Conservation (phyloP, 2,329 filamentous ascomycete species). For the Stachybotrys elegans region DNA sequence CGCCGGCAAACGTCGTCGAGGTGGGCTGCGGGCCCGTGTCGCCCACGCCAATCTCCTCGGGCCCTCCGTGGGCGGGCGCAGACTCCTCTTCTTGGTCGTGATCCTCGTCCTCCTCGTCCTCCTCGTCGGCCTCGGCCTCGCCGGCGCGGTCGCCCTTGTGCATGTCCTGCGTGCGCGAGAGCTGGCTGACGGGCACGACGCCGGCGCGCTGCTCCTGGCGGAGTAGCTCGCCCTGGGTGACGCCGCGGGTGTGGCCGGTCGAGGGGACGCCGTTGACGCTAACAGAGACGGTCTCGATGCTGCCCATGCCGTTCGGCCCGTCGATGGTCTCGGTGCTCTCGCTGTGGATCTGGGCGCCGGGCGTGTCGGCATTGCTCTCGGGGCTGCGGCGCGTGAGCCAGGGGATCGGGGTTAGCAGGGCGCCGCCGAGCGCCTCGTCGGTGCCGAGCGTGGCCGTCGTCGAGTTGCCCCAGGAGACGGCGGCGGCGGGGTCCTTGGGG, state of each 20-base stretch:
- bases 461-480: conserved; percentile 42
- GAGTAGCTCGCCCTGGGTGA: conserved; percentile 79
- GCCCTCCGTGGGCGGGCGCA: conserved; percentile 76
- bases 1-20: conserved; percentile 32
- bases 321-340: conserved; percentile 78
- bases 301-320: conserved; percentile 71
- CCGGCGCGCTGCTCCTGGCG: conserved; percentile 83
- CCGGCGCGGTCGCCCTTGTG: conserved; percentile 19
- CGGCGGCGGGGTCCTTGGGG: conserved; percentile 28
- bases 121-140: conserved; percentile 15
- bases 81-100: conserved; percentile 52
- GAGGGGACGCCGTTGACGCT: conserved; percentile 65
- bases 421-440: conserved; percentile 85
- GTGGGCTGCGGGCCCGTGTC: conserved; percentile 73
- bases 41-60: conserved; percentile 76
- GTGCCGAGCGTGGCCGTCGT: conserved; percentile 53
- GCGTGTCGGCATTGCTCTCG: conserved; percentile 20
- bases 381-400: conserved; percentile 59
- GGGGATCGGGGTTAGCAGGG: conserved; percentile 86
- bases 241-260: conserved; percentile 44
- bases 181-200: conserved; percentile 65
- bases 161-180: conserved; percentile 36
- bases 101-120: conserved; percentile 25
- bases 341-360: conserved; percentile 49
- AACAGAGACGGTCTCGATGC: conserved; percentile 76